Percentiles rank a stretch among this genome's conserved stretches.
Evolutionary conservation across 2,329 filamentous ascomycete genomes (phyloP).

Genomic region (Chrysosporium keratinophilum): DNA sequence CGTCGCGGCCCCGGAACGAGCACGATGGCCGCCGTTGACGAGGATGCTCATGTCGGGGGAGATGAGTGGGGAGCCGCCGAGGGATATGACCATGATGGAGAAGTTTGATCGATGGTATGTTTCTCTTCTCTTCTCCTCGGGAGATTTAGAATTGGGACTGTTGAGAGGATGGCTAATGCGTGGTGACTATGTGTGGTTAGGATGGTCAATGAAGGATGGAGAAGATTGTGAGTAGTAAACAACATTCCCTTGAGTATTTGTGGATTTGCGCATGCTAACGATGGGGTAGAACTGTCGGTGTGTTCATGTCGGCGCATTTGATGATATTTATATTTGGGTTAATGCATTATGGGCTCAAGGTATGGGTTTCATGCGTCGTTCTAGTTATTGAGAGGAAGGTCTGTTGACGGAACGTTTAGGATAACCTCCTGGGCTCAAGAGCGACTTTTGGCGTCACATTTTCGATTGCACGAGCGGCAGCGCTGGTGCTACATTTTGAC

Average conservation of each 20-base stretch:
- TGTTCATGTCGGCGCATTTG: slow-evolving; percentile 62
- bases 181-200: slow-evolving; percentile 15
- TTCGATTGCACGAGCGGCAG: slow-evolving; percentile 63
- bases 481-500: slow-evolving; percentile 70
- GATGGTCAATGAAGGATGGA: slow-evolving; percentile 84
- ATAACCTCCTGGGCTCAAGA: slow-evolving; percentile 57
- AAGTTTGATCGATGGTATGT: slow-evolving; percentile 60
- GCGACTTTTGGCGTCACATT: slow-evolving; percentile 65
- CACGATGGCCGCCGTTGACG: slow-evolving; percentile 72
- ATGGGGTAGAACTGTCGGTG: slow-evolving; percentile 55
- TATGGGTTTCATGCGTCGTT: slow-evolving; percentile 16
- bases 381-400: neutral
- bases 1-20: slow-evolving; percentile 45
- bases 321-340: slow-evolving; percentile 73
- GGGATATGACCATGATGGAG: slow-evolving; percentile 57
- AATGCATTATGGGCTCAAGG: slow-evolving; percentile 66
- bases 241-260: neutral
- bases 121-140: neutral
- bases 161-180: too few species aligned
- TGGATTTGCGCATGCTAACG: slow-evolving; percentile 41
- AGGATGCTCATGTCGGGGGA: slow-evolving; percentile 74
- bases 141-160: neutral
- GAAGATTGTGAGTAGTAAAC: slow-evolving; percentile 55
- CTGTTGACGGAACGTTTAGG: slow-evolving; percentile 25
- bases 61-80: slow-evolving; percentile 64